Evolutionary conservation across 208 protist genomes (phyloP), one percentile per base, ranked within the genome.

Genomic region (Porcisia deanei): DNA sequence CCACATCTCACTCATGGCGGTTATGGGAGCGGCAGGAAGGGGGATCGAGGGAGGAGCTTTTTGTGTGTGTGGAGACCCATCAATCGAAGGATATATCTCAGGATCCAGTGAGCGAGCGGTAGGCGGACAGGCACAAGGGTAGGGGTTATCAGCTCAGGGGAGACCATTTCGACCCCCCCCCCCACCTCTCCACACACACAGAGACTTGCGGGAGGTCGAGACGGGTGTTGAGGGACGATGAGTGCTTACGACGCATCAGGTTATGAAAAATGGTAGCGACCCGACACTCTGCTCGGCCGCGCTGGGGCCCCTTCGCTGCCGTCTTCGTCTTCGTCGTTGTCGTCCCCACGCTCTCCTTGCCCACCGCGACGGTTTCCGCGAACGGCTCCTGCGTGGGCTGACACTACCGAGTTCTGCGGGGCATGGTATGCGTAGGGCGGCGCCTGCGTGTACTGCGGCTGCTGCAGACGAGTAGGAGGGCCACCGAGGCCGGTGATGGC

Each of bases 221-320:
- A 49, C 63, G 22, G 22, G 22, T 47, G 41, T 30, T 67, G 63
- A 30, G 63, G 18, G 18, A 43, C 30, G 60, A 16, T 20, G 34
- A 43, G 63, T n/a, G 6, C 66, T 73, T 55, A 75, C 10, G 57
- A 39, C 12, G n/a, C n/a, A 45, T 65, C 57, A 37, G 64, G 39
- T 49, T 58, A 57, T 20, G 65, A 63, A 16, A 81, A 71, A 5
- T 76, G 64, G 37, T 83, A 79, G 10, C 79, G 79, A 1, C 73
- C 79, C 25, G 79, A 78, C 43, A 75, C 71, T 54, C 79, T 69
- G 71, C 74, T 83, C 22, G 73, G 70, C 49, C 71, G 41, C 39
- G 63, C 30, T 30, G 25, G 22, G 16, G 66, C 43, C 61, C 68
- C 77, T 9, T 82, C 71, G 4, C 54, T 64, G 20, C 73, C 71